Conservation (phyloP, 2,329 filamentous ascomycete species). For the Aspergillus tubingensis region DNA sequence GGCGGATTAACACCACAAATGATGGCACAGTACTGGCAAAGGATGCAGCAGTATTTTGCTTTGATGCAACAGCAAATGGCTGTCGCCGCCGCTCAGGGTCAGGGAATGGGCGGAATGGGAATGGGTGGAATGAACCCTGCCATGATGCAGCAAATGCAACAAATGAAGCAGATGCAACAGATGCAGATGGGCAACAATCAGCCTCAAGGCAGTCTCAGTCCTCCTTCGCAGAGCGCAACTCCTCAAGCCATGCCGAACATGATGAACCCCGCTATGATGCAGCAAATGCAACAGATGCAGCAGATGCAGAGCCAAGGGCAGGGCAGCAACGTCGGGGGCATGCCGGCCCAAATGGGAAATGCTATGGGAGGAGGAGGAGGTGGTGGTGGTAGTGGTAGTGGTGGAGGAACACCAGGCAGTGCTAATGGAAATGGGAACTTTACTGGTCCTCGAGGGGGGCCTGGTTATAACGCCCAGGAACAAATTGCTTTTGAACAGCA, state of each 20-base stretch:
- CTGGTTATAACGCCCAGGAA: slow-evolving; percentile 68
- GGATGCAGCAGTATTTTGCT: slow-evolving; percentile 96
- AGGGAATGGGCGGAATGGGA: slow-evolving; percentile 47
- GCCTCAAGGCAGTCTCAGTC: slow-evolving; percentile 38
- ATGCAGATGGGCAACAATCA: slow-evolving; percentile 52
- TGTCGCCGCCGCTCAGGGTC: slow-evolving; percentile 45
- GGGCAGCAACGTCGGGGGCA: slow-evolving; percentile 26
- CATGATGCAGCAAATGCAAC: slow-evolving; percentile 73
- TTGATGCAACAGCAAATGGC: slow-evolving; percentile 94
- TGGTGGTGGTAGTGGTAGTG: background rate
- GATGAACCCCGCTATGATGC: slow-evolving; percentile 74
- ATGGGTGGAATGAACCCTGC: slow-evolving; percentile 74
- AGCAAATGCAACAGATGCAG: slow-evolving; percentile 72
- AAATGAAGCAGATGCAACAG: slow-evolving; percentile 58
- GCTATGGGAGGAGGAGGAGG: slow-evolving; percentile 13
- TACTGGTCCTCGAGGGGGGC: slow-evolving; percentile 46
- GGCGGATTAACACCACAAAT: slow-evolving; percentile 87
- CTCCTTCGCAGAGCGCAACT: slow-evolving; percentile 45
- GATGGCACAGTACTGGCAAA: slow-evolving; percentile 98
- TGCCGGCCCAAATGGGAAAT: slow-evolving; percentile 38
- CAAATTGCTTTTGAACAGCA: slow-evolving; percentile 76
- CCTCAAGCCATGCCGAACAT: slow-evolving; percentile 59
- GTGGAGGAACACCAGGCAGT: slow-evolving; percentile 27
- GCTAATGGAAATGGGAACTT: slow-evolving; percentile 42
- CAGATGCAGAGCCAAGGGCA: slow-evolving; percentile 50